Percentiles rank a stretch among this genome's conserved stretches.
Conservation (phyloP, 2,329 filamentous ascomycete species). For the Pseudocercospora musae region DNA sequence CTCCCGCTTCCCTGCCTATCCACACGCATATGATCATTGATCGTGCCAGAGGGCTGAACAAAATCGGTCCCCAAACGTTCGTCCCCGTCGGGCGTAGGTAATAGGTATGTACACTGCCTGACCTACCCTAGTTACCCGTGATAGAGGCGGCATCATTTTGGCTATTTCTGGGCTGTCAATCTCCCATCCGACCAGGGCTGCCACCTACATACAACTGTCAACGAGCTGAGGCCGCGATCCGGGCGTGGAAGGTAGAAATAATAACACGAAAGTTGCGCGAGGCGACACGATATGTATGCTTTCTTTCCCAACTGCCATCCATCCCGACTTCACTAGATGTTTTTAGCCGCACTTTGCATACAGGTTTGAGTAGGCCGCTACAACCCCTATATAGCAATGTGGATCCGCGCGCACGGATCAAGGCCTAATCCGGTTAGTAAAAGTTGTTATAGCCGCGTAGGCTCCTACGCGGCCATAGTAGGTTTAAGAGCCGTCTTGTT, state of each 20-base stretch:
- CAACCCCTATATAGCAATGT: no score
- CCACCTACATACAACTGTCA: no score
- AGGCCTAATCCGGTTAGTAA: no score
- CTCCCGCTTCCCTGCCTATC: neutral
- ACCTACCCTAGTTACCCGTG: neutral
- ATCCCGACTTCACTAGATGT: neutral
- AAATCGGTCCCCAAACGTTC: neutral
- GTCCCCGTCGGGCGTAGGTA: no score
- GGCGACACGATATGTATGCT: neutral
- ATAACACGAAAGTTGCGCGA: neutral
- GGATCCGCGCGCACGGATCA: no score
- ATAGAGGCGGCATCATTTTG: neutral
- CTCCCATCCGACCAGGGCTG: slow-evolving; percentile 1
- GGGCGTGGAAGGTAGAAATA: neutral
- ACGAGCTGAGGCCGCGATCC: slow-evolving; percentile 1
- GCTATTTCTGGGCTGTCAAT: slow-evolving; percentile 1
- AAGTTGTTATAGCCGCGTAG: no score
- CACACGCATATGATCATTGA: neutral
- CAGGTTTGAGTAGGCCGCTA: no score
- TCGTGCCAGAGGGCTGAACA: neutral
- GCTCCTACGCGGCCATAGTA: no score
- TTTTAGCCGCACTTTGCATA: no score
- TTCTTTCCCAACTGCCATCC: neutral
- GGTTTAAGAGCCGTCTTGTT: no score
- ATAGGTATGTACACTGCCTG: neutral